These are phyloP conservation scores for Bacterosira constricta DNA, from an alignment of 108 stramenopile genomes.

Conservation along the genomic window DNA sequence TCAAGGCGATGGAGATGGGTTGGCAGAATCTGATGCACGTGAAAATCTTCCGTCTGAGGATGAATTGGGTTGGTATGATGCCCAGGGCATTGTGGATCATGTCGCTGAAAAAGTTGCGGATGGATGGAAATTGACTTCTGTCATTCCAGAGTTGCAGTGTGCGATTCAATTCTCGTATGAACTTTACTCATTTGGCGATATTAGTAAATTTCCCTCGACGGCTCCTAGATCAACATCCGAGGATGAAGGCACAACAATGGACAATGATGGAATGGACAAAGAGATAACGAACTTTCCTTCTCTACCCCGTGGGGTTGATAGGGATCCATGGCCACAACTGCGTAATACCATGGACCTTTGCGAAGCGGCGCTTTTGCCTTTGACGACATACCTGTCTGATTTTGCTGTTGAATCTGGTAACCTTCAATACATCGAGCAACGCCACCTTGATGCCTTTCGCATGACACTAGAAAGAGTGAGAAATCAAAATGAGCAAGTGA, in stretches of 20 bases:
- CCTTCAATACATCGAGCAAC: conserved; percentile 13
- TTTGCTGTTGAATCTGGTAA: background rate
- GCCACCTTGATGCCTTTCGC: conserved; percentile 35
- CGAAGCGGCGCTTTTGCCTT: conserved; percentile 17
- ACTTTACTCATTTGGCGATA: conserved; percentile 37
- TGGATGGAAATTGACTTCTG: conserved; percentile 30
- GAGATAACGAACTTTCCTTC: conserved; percentile 5
- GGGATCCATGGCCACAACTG: conserved; percentile 5
- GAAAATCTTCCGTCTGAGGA: conserved; percentile 15
- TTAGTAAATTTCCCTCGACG: background rate
- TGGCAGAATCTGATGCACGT: background rate
- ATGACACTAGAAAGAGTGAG: conserved; percentile 11
- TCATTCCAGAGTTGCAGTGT: conserved; percentile 9
- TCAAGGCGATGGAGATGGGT: background rate
- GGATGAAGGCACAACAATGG: background rate
- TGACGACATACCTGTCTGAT: conserved; percentile 25
- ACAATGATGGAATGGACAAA: background rate
- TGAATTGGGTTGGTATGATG: conserved; percentile 12
- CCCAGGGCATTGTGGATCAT: conserved; percentile 11
- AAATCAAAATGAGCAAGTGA: background rate
- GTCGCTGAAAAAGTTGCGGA: conserved; percentile 21
- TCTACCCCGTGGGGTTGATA: conserved; percentile 20
- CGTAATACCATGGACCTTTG: background rate
- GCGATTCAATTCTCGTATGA: conserved; percentile 36
- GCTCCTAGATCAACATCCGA: background rate